A percentile compares a stretch with the other conserved stretches of the same genome.
Conservation (phyloP, 2,329 filamentous ascomycete species). For the Penicillium olsonii region DNA sequence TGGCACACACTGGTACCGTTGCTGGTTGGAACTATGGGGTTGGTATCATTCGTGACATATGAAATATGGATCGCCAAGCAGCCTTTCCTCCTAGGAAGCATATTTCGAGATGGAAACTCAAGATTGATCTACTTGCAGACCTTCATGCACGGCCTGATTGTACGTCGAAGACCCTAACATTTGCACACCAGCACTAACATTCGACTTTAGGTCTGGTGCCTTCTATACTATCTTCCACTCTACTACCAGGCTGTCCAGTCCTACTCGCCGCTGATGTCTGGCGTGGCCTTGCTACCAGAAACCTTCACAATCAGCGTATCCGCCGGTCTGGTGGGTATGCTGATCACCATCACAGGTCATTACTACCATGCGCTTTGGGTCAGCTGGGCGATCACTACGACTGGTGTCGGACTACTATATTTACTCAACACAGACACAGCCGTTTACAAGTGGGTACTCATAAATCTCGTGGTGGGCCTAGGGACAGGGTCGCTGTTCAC, state of each 20-base stretch:
- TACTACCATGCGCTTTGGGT: not conserved
- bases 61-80: conserved; percentile 18
- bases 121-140: no score
- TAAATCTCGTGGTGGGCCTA: not conserved
- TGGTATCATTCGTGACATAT: conserved; percentile 29
- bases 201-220: conserved; percentile 5
- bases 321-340: not conserved
- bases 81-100: conserved; percentile 3
- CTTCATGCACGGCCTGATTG: conserved; percentile 1
- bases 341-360: not conserved
- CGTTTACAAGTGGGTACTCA: not conserved
- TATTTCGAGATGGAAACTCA: no score
- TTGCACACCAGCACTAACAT: no score
- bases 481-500: not conserved
- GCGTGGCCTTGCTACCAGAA: not conserved
- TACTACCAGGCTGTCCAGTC: not conserved
- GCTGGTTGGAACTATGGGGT: conserved; percentile 30
- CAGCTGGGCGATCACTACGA: not conserved
- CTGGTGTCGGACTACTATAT: not conserved
- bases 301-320: not conserved
- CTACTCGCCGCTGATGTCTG: not conserved
- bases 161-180: not conserved
- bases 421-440: not conserved
- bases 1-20: conserved; percentile 40
- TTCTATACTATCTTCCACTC: conserved; percentile 9